phyloP scores from a whole-genome alignment of 75 land plant species.

The Pseudotsuga menziesii region DNA sequence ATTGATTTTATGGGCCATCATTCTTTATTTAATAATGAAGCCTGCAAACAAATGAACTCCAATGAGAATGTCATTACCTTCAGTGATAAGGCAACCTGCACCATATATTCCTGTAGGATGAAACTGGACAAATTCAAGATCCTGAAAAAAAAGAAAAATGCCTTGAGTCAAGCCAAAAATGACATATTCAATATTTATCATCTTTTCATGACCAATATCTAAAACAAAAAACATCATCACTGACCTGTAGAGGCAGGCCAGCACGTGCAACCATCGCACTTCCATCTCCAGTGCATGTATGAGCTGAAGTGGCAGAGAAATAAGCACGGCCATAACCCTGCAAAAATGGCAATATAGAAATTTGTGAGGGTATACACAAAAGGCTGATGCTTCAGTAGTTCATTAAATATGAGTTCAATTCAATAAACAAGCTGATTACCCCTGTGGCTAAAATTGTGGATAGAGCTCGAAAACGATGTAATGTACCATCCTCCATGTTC shows the following conservation, averaged over 20 bases:
- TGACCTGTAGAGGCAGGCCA: constrained; percentile 86
- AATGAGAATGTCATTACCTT: constrained; percentile 44
- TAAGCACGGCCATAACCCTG: constrained; percentile 98
- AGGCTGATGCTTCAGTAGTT: not conserved
- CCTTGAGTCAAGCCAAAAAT: not conserved
- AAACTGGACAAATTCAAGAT: constrained; percentile 97
- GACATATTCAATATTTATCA: not conserved
- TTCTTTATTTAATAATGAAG: not conserved
- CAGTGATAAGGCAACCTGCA: constrained; percentile 98
- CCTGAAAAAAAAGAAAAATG: constrained; percentile 38
- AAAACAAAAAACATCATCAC: not conserved
- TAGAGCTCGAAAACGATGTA: constrained; percentile 80
- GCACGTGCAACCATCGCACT: constrained; percentile 99
- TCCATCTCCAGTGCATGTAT: constrained; percentile 99
- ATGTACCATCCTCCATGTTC: constrained; percentile 95
- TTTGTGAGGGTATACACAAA: not conserved
- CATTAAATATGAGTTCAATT: not conserved
- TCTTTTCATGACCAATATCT: not conserved
- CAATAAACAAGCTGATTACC: constrained; percentile 33
- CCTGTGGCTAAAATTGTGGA: constrained; percentile 96
- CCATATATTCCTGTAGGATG: constrained; percentile 99
- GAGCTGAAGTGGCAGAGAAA: constrained; percentile 99
- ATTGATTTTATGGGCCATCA: not conserved
- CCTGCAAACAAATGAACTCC: not conserved
- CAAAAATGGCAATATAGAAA: not conserved